These are phyloP conservation scores for Apium graveolens DNA, from an alignment of 129 eudicot species.

Conservation along the genomic window DNA sequence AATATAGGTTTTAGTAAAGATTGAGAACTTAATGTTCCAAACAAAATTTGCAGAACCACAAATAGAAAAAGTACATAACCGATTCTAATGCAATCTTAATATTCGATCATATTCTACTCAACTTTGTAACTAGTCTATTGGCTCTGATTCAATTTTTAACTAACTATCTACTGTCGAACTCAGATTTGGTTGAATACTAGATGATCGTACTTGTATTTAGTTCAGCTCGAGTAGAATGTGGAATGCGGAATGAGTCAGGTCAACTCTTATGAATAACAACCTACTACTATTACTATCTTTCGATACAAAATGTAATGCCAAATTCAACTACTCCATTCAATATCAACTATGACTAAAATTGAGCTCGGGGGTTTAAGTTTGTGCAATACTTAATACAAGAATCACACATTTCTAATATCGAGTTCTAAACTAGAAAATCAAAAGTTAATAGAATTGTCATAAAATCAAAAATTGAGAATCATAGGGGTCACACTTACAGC, in stretches of 20 bases:
- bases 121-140: background rate
- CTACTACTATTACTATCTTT: background rate
- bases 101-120: background rate
- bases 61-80: background rate
- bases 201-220: no score
- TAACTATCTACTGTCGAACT: background rate
- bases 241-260: background rate
- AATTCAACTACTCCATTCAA: background rate
- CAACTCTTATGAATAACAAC: background rate
- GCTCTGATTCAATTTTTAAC: background rate
- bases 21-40: background rate
- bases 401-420: background rate
- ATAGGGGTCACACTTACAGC: conserved; percentile 33
- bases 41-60: background rate
- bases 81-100: background rate
- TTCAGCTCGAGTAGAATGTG: background rate
- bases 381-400: background rate
- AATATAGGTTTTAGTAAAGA: no score
- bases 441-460: background rate
- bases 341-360: background rate
- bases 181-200: background rate
- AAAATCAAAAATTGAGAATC: background rate
- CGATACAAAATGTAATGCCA: background rate
- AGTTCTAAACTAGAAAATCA: background rate
- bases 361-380: background rate